Evolutionary conservation across 1,139 yeast species (phyloP), one percentile per base, ranked within the genome.

Genomic region (Candida mesenterica): DNA sequence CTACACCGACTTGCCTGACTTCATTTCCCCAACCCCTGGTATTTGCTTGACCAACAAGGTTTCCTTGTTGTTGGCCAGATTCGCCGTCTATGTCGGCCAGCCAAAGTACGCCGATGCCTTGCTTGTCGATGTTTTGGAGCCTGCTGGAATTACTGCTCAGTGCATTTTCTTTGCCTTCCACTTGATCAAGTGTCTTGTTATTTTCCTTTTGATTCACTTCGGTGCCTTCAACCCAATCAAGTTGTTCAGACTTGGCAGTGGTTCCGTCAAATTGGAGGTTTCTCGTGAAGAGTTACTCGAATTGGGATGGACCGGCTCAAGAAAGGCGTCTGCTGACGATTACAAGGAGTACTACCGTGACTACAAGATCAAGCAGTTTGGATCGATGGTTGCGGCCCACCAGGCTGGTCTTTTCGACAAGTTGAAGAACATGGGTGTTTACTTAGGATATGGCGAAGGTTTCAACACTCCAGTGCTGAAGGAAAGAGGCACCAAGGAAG

Each of bases 231-330:
- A 90, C 62, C 97, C 97, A 17, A 57, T 63, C 38, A 56, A 55
- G 38, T 30, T 66, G 23, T 43, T 59, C 44, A 61, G 58, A 45
- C 50, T 61, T 15, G 38, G 49, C 42, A 48, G 30, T 24, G 56
- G 61, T 31, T 65, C 64, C 41, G 49, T 57, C 35, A 53, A 55
- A 42, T 36, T 37, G 38, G 65, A 65, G 18, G 61, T 78, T 38
- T 63, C 76, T 33, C 62, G 58, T 48, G 88, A 85, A 15, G 71
- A 73, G 46, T 73, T 92, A 49, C 53, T 80, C 31, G 62, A 62
- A 8, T 66, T 89, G 49, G 97, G 97, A 31, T 92, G 97, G 97
- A 88, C 96, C 15, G 95, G 96, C 35, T 75, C 94, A 16, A 83
- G 81, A 59, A 80, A 81, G 51, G 84, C 83, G 13, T 72, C 82